These are phyloP conservation scores for Taphrina communis DNA, from an alignment of 1,139 yeast genomes.

Conservation along the genomic window DNA sequence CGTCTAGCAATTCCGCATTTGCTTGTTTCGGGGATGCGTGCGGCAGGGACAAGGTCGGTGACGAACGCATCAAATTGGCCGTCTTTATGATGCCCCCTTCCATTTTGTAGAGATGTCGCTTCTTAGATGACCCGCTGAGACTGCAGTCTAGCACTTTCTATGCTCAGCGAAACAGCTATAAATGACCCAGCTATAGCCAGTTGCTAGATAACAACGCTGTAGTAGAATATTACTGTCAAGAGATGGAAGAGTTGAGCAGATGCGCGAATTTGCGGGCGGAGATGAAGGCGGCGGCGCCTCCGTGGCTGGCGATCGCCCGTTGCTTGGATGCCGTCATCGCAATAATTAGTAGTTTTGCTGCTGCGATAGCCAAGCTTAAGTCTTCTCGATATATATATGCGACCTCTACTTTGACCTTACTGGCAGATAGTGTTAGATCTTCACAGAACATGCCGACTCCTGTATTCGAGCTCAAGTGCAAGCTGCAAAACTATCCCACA, in stretches of 20 bases:
- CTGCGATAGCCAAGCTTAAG: too few relatives aligned
- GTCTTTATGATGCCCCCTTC: not conserved
- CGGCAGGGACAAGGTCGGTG: constrained; percentile 19
- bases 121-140: too few relatives aligned
- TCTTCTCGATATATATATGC: too few relatives aligned
- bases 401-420: too few relatives aligned
- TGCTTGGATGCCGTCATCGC: constrained; percentile 4
- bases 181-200: not conserved
- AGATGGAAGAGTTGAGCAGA: constrained; percentile 3
- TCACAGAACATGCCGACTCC: constrained; percentile 9
- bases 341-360: too few relatives aligned
- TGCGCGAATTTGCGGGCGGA: not conserved
- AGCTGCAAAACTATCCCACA: constrained; percentile 18
- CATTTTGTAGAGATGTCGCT: not conserved
- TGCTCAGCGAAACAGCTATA: not conserved
- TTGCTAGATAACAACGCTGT: not conserved
- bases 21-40: constrained; percentile 21
- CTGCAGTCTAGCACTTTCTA: too few relatives aligned
- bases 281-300: not conserved
- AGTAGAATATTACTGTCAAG: not conserved
- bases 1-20: constrained; percentile 24
- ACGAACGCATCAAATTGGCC: constrained; percentile 24
- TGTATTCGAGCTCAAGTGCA: constrained; percentile 27
- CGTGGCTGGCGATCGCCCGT: too few relatives aligned
- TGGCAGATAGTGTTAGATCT: too few relatives aligned